Percentiles rank a stretch among this genome's conserved stretches.
These are phyloP conservation scores for Kalmusia sp. DNA, from an alignment of 2,329 filamentous ascomycete species.

Conservation along the genomic window DNA sequence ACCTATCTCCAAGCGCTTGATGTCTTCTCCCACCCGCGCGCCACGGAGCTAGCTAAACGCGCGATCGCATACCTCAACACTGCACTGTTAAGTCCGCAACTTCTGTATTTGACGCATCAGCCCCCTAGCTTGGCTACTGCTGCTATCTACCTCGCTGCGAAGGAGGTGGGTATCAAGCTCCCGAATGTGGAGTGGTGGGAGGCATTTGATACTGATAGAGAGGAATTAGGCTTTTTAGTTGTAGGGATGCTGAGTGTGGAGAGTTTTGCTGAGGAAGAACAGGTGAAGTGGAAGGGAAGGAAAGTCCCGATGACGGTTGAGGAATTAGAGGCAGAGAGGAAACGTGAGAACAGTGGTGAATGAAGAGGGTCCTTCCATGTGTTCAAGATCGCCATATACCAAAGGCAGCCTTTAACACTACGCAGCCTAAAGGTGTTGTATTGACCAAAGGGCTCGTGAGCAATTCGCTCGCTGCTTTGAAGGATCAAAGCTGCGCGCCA, in stretches of 20 bases:
- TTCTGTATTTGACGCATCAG: constrained; percentile 91
- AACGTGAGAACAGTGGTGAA: constrained; percentile 47
- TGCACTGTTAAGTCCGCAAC: constrained; percentile 83
- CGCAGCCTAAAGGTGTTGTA: background rate
- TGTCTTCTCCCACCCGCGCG: constrained; percentile 58
- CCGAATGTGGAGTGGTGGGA: constrained; percentile 95
- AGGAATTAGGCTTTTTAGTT: constrained; percentile 92
- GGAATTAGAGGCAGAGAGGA: constrained; percentile 66
- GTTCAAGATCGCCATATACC: too few species aligned
- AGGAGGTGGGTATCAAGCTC: constrained; percentile 77
- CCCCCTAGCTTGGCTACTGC: constrained; percentile 84
- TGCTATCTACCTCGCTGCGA: constrained; percentile 87
- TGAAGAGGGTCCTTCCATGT: background rate
- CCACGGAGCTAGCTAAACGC: constrained; percentile 65
- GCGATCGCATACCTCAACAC: constrained; percentile 84
- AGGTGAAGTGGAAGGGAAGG: constrained; percentile 57
- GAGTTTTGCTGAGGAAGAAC: constrained; percentile 69
- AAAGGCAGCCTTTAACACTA: too few species aligned
- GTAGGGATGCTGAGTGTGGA: constrained; percentile 83
- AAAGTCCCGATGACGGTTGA: constrained; percentile 67
- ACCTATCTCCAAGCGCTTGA: constrained; percentile 93
- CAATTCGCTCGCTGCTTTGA: too few species aligned
- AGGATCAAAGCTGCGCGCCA: too few species aligned
- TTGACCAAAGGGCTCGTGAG: too few species aligned
- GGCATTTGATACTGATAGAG: constrained; percentile 93